These are phyloP conservation scores for Hanseniaspora lindneri DNA, from an alignment of 805 yeast genomes.

Conservation along the genomic window DNA sequence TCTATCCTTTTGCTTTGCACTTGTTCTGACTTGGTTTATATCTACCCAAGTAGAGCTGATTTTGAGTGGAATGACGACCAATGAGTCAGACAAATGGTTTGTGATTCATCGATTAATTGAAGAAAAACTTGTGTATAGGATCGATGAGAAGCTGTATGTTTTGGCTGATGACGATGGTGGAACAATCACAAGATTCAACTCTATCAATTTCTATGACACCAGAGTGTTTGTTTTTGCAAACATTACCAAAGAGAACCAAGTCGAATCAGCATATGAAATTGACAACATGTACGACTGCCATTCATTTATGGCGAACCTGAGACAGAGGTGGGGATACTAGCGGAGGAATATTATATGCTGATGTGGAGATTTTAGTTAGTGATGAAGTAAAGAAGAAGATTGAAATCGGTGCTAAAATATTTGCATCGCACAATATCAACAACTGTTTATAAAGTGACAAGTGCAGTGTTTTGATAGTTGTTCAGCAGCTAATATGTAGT, in stretches of 20 bases:
- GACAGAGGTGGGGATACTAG: constrained; percentile 18
- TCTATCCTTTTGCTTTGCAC: constrained; percentile 35
- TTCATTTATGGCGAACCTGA: constrained; percentile 22
- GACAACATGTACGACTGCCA: constrained; percentile 27
- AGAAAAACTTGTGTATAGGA: constrained; percentile 29
- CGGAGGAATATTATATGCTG: too few species aligned
- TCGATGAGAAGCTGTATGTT: neutral
- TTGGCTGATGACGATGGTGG: neutral
- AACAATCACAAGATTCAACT: neutral
- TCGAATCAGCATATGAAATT: constrained; percentile 20
- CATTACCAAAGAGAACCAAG: constrained; percentile 16
- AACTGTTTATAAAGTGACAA: too few species aligned
- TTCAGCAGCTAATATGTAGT: too few species aligned
- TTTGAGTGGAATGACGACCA: constrained; percentile 60
- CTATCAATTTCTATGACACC: constrained; percentile 22
- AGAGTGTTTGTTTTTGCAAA: constrained; percentile 17
- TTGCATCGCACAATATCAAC: too few species aligned
- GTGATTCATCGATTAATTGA: constrained; percentile 42
- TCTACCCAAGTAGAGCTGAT: constrained; percentile 39
- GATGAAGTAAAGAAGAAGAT: too few species aligned
- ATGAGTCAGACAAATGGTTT: constrained; percentile 63
- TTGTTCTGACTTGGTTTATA: constrained; percentile 36
- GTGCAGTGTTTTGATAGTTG: too few species aligned
- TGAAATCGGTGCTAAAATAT: too few species aligned
- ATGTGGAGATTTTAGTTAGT: too few species aligned